Evolutionary conservation across 805 yeast species (phyloP), one percentile per base, ranked within the genome.

Genomic region (Metschnikowia cerradonensis): DNA sequence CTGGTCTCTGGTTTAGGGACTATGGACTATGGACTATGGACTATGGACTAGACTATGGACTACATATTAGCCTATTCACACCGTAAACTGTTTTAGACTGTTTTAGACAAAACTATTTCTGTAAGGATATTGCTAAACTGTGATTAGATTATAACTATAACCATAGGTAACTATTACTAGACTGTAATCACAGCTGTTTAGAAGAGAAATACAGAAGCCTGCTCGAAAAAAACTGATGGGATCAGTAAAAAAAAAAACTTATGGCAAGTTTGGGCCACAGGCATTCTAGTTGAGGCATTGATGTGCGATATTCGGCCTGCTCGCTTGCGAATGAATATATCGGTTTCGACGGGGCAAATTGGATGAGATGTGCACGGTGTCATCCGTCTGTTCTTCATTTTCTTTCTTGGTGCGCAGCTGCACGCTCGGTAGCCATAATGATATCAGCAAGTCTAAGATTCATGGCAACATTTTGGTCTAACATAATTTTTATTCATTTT

Each of bases 171-270:
- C 30, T 8, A 26, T 26, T 26, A 26, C 30, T 11, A 19, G 36
- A 23, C 26, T 40, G 32, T 14, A n/a, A 48, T 13, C 19, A 17
- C 35, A 31, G 13, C 22, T 30, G 40, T 35, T 38, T 37, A 32
- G 34, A 41, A 44, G 40, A 43, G 20, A 30, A 11, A 6, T 17
- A 23, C 15, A 40, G 30, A 20, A 19, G 19, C 30, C 30, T 15
- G 35, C 8, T 37, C 36, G 38, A 36, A 45, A 45, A 45, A 36
- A 45, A 36, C 35, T 23, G 40, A 37, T 19, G 11, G 5, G 7
- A 30, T 30, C 40, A 37, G 35, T 36, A 33, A 48, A 48, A 44
- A n/a, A 45, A 33, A 37, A 41, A 37, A 51, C 30, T 42, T 32
- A 5, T 37, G 6, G 40, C 15, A 37, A 37, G 36, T 41, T 22